Base-by-base conservation (phyloP, 2,329 filamentous ascomycete species). In the Pestalotiopsis sp. region DNA sequence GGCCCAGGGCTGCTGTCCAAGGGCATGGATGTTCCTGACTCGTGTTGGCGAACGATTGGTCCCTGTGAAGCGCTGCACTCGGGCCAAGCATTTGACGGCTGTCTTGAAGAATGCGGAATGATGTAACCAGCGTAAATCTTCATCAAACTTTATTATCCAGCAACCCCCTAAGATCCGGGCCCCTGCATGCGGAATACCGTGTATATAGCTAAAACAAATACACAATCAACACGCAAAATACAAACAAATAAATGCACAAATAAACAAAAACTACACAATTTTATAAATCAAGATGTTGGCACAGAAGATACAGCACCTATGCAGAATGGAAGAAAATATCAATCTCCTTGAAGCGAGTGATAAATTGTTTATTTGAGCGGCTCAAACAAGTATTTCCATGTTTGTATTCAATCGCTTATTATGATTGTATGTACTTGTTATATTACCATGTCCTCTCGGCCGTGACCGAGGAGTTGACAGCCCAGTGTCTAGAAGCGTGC, bases 101-200 rank as follows among this genome's bases (percentile, higher is more conserved):
- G 59, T 62, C 45, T 62, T 62, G 25, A 66, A 39, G 49, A 66
- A 57, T 58, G 63, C 49, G 63, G 49, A 45, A 58, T 66, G 45
- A 66, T 66, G 63, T 31, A 66, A 66, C 39, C 31, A 58, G 63
- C 52, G 63, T 38, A 56, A 58, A 66, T 66, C 63, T 13, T 66
- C 25, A 66, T 66, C 17, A 56, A 66, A 56, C 41, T 66, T 38
- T 57, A 66, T 57, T n/a, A 14, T 49, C 45, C 7, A 52, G 14
- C 5, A 20, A 45, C 63, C 20, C 36, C 59, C 25, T 31, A 14
- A 62, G 38, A 36, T 13, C 14, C 20, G 38, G 36, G 62, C 39
- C n/a, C 25, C 62, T 65, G 57, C 14, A 25, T 36, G 20, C 9
- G 11, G 57, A 52, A 20, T 52, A 52, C 45, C 45, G 45, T 52